These are phyloP conservation scores for Leersia perrieri DNA, from an alignment of 176 grass and related monocot genomes.

Conservation along the genomic window DNA sequence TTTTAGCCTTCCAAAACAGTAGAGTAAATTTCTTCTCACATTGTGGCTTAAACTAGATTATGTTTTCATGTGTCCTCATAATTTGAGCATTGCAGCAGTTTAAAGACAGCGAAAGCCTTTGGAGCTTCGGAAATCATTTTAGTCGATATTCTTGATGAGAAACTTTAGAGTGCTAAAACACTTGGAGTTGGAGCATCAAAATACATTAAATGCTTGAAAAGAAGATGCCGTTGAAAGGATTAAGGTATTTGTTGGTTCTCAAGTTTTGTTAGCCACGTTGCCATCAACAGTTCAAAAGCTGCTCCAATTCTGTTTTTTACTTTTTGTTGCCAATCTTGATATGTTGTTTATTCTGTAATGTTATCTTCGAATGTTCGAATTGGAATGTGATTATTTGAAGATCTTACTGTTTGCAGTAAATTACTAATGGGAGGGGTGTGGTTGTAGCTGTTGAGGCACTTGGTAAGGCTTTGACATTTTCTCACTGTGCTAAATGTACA, in stretches of 20 bases:
- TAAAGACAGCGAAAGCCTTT: conserved; percentile 96
- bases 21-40: not conserved
- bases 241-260: conserved; percentile 45
- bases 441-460: conserved; percentile 95
- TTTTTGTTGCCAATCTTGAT: not conserved
- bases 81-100: conserved; percentile 56
- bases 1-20: not conserved
- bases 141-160: conserved; percentile 90
- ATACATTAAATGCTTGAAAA: conserved; percentile 78
- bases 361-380: not conserved
- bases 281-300: not conserved
- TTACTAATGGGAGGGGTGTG: conserved; percentile 89
- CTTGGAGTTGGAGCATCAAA: conserved; percentile 92
- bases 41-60: too few species aligned
- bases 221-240: conserved; percentile 93
- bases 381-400: conserved; percentile 20
- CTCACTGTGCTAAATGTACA: conserved; percentile 79
- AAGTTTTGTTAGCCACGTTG: not conserved
- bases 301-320: not conserved
- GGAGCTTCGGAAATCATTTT: conserved; percentile 92
- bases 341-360: not conserved
- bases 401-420: conserved; percentile 55
- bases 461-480: conserved; percentile 83
- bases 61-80: not conserved
- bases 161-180: conserved; percentile 80